Evolutionary conservation across 148 eudicot species (phyloP).

Genomic region (Rhododendron griersonianum): DNA sequence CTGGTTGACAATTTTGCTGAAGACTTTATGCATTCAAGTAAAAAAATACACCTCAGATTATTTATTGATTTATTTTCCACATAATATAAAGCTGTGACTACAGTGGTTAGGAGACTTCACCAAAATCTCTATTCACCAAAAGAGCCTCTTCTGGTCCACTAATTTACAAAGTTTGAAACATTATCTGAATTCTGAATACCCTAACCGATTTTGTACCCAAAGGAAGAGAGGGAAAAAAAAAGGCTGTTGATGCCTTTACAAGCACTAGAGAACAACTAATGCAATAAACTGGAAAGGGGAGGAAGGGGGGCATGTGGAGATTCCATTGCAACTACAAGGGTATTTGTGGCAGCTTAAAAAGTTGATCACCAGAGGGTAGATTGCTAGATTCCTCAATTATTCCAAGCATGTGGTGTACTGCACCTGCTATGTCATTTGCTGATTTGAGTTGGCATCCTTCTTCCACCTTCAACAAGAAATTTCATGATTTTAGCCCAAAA

Average conservation of each 20-base stretch:
- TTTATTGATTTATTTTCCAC: too few relatives aligned
- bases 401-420: slow-evolving; percentile 83
- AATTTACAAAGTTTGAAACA: background rate
- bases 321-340: slow-evolving; percentile 8
- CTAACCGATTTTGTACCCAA: background rate
- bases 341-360: background rate
- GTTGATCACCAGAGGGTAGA: slow-evolving; percentile 21
- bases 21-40: too few relatives aligned
- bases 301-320: background rate
- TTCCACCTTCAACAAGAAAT: slow-evolving; percentile 54
- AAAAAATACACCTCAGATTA: too few relatives aligned
- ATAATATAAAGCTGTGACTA: background rate
- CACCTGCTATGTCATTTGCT: slow-evolving; percentile 75
- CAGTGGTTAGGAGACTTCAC: background rate
- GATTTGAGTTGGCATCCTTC: slow-evolving; percentile 80
- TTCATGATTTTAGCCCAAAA: slow-evolving; percentile 11
- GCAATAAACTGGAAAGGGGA: background rate
- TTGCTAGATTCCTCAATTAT: slow-evolving; percentile 57
- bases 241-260: background rate
- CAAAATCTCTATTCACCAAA: background rate
- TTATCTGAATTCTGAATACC: background rate
- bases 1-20: background rate
- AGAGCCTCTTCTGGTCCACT: background rate
- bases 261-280: background rate
- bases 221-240: background rate